Evolutionary conservation across 495 filamentous ascomycete genomes (phyloP).

Genomic region (Bathelium albidoporum): DNA sequence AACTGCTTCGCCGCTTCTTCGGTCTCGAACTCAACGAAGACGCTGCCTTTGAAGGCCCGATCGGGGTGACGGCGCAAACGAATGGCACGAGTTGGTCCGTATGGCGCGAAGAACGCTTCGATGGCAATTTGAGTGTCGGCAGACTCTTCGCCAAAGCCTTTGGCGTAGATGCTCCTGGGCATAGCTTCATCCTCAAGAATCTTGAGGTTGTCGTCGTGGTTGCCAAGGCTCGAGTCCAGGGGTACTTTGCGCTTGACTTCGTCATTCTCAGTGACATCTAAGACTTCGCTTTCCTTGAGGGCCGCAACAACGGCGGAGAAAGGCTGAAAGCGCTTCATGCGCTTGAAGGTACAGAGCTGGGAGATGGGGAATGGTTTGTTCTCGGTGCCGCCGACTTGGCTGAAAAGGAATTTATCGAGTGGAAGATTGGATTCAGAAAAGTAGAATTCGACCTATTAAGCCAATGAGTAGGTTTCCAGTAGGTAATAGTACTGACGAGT

Average conservation of each 20-base stretch:
- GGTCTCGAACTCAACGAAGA: constrained; percentile 82
- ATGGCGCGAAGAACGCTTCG: constrained; percentile 78
- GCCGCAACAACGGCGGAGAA: constrained; percentile 71
- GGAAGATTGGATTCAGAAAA: constrained; percentile 89
- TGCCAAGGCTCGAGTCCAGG: constrained; percentile 40
- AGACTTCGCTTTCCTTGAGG: constrained; percentile 56
- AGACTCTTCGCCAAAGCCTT: constrained; percentile 79
- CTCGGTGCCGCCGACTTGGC: constrained; percentile 57
- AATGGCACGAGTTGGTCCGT: constrained; percentile 69
- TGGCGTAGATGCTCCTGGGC: constrained; percentile 59
- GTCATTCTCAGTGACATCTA: constrained; percentile 56
- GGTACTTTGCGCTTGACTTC: constrained; percentile 70
- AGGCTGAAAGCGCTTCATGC: constrained; percentile 87
- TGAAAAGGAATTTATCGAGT: constrained; percentile 75
- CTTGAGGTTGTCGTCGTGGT: constrained; percentile 36
- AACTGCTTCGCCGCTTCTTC: constrained; percentile 69
- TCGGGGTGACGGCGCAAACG: constrained; percentile 68
- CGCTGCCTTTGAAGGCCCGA: constrained; percentile 78
- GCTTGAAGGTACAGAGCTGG: constrained; percentile 72
- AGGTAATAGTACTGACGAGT: constrained; percentile 3
- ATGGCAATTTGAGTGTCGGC: constrained; percentile 78
- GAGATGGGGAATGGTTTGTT: constrained; percentile 73
- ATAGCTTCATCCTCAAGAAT: constrained; percentile 50
- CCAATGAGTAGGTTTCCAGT: constrained; percentile 8
- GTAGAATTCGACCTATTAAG: constrained; percentile 90